Conservation (phyloP, 2,329 filamentous ascomycete genomes). For the Pezicula carpinea region DNA sequence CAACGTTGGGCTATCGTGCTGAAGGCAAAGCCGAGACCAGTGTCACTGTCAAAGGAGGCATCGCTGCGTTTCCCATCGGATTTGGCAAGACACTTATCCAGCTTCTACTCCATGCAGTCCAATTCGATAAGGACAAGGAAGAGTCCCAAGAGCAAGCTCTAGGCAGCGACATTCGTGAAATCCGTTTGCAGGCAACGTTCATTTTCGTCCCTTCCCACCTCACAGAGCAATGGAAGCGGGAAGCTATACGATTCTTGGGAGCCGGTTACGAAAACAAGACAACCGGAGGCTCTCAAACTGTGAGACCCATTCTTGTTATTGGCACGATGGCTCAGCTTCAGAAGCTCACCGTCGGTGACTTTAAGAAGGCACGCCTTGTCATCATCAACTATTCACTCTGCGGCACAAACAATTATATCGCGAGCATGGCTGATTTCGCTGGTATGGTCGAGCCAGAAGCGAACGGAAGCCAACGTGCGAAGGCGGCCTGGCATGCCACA, state of each 20-base stretch:
- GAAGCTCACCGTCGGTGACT: conserved; percentile 35
- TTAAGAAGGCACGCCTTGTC: conserved; percentile 48
- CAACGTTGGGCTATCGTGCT: conserved; percentile 48
- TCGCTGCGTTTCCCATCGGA: conserved; percentile 59
- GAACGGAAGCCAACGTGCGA: conserved; percentile 34
- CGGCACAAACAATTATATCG: conserved; percentile 40
- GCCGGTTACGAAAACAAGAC: conserved; percentile 33
- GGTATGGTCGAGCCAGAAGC: conserved; percentile 32
- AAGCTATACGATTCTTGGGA: conserved; percentile 43
- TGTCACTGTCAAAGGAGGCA: conserved; percentile 48
- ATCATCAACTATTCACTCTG: conserved; percentile 49
- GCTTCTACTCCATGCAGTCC: conserved; percentile 38
- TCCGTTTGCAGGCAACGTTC: conserved; percentile 49
- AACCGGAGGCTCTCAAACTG: neutral
- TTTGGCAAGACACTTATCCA: conserved; percentile 64
- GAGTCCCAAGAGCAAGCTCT: conserved; percentile 6
- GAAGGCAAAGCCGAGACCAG: conserved; percentile 45
- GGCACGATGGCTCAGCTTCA: conserved; percentile 33
- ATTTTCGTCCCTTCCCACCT: conserved; percentile 54
- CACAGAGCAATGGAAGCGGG: conserved; percentile 51
- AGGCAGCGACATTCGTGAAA: conserved; percentile 2
- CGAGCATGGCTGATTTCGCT: conserved; percentile 43
- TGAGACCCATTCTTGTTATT: conserved; percentile 37
- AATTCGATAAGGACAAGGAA: conserved; percentile 34
- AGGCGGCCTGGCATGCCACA: conserved; percentile 47